Percentiles rank a stretch among this genome's conserved stretches.
Conservation (phyloP, 2,329 filamentous ascomycete species). For the Grosmannia clavigera region DNA sequence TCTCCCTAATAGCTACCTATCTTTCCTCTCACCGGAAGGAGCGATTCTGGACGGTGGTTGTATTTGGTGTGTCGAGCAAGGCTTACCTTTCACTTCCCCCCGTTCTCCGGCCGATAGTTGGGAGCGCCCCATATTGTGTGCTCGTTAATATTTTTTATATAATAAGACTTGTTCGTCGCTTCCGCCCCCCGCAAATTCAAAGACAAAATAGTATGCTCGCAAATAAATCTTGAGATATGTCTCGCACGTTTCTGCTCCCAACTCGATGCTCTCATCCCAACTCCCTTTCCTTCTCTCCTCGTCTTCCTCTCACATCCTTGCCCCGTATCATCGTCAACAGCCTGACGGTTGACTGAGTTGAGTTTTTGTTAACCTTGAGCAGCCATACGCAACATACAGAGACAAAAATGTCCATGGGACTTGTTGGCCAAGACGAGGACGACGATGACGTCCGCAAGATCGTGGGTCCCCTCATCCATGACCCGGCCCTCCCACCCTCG, state of each 20-base stretch:
- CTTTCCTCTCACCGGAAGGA: no score
- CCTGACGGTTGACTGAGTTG: not conserved
- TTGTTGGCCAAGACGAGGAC: not conserved
- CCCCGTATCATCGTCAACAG: not conserved
- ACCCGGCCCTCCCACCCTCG: not conserved
- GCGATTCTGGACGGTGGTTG: no score
- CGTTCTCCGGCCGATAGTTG: no score
- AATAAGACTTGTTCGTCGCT: not conserved
- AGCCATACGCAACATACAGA: not conserved
- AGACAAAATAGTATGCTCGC: not conserved
- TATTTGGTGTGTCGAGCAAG: no score
- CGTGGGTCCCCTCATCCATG: slow-evolving; percentile 6
- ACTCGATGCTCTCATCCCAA: not conserved
- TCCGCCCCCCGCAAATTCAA: not conserved
- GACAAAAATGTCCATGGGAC: not conserved
- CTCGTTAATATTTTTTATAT: not conserved
- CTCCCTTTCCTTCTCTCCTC: not conserved
- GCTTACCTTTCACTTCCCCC: no score
- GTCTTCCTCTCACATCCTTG: not conserved
- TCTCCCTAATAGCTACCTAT: no score
- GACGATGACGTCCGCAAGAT: slow-evolving; percentile 3
- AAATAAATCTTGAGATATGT: not conserved
- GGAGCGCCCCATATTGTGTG: no score
- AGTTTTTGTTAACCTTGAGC: not conserved
- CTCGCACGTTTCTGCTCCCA: not conserved